Evolutionary conservation across 306 rosid species (phyloP).

Genomic region (Crotalaria pallida): DNA sequence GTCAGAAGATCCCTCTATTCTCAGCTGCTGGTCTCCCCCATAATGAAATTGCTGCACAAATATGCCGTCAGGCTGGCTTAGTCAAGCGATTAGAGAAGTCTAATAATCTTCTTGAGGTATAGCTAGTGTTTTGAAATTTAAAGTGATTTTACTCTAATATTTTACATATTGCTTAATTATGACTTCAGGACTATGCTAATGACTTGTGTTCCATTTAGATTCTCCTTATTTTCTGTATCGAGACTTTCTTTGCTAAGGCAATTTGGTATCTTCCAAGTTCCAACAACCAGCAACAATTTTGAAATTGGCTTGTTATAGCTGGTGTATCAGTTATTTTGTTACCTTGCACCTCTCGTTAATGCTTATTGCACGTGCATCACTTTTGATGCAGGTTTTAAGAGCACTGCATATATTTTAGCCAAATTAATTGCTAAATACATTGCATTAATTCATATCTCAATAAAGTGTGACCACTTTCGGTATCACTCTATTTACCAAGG

Average conservation of each 20-base stretch:
- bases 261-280: not conserved
- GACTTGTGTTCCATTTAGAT: not conserved
- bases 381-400: constrained; percentile 4
- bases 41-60: constrained; percentile 98
- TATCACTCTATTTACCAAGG: not conserved
- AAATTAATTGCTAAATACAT: not conserved
- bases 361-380: not conserved
- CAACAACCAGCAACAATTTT: not conserved
- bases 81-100: constrained; percentile 92
- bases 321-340: not conserved
- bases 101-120: constrained; percentile 90
- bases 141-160: not conserved
- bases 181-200: not conserved
- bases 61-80: constrained; percentile 99
- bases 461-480: not conserved
- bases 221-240: not conserved
- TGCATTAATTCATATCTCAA: not conserved
- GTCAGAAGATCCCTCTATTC: constrained; percentile 97
- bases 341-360: not conserved
- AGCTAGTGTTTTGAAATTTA: not conserved
- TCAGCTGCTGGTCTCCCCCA: constrained; percentile 99
- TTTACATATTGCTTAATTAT: not conserved
- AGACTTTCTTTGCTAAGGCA: not conserved
- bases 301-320: not conserved
- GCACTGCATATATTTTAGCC: not conserved